Base-by-base conservation (phyloP, 805 yeast species). In the Saccharomycopsis synnaedendra region DNA sequence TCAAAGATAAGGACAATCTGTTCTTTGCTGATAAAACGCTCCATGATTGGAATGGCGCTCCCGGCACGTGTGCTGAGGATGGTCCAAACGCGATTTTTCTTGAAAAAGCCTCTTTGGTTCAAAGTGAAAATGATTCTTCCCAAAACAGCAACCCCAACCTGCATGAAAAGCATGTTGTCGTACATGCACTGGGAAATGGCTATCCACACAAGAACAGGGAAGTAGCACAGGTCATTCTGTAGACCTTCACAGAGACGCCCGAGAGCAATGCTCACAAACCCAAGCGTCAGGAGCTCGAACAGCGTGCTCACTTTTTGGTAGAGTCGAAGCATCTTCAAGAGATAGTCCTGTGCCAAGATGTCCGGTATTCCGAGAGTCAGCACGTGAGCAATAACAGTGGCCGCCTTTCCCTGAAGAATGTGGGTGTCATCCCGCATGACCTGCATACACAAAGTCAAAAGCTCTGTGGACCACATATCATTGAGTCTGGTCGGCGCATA, bases 331-430 rank as follows among this genome's bases (percentile, higher is more conserved):
- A 44, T 28, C 11, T 27, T 42, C 4, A n/a, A n/a, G 11, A 51
- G 37, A 36, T 45, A 48, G 10, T 31, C 27, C 5, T 6, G 19
- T 10, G 46, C 11, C 5, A 39, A 45, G 6, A 27, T 11, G 28
- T 51, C 54, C 9, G 41, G 39, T 8, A 35, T 40, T 27, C 54
- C 52, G 4, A 45, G 19, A n/a, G 28, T 34, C 7, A 36, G 33
- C 32, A 51, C 32, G 33, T 48, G 39, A 4, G 48, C 49, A n/a
- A 45, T n/a, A n/a, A 51, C 38, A 33, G 40, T 32, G 3, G 46
- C 29, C 7, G 42, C 49, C 33, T 41, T 45, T 6, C 28, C 33
- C 41, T 51, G 54, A 34, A 48, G 48, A 28, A 43, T 38, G 10
- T 44, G 32, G 38, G 39, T 29, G n/a, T 48, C 40, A 27, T 51